These are phyloP conservation scores for Trichoderma atroviride DNA, from an alignment of 2,329 filamentous ascomycete genomes.

Conservation along the genomic window DNA sequence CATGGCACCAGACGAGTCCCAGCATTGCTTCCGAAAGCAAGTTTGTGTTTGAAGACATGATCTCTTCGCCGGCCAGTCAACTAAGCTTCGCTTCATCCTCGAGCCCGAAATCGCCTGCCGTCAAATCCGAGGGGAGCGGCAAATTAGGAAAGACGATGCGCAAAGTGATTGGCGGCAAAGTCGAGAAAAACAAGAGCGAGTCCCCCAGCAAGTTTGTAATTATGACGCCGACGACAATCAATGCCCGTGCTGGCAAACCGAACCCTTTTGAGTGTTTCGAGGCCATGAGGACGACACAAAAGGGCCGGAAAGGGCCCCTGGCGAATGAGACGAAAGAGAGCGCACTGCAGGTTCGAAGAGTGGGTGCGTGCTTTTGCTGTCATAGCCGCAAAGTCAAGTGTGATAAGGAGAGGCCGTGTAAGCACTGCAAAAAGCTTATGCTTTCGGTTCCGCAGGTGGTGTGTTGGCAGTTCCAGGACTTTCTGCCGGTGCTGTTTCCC, in stretches of 20 bases:
- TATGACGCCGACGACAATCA: conserved; percentile 57
- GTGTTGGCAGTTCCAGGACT: conserved; percentile 63
- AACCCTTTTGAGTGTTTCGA: conserved; percentile 61
- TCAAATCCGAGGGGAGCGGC: conserved; percentile 35
- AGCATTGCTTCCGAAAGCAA: conserved; percentile 37
- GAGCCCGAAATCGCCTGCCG: conserved; percentile 37
- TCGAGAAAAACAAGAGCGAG: conserved; percentile 50
- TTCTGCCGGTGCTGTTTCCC: conserved; percentile 55
- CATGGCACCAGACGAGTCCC: conserved; percentile 48
- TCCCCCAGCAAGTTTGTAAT: conserved; percentile 55
- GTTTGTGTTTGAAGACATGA: conserved; percentile 46
- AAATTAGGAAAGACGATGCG: conserved; percentile 43
- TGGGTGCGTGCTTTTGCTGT: conserved; percentile 62
- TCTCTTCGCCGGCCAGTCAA: conserved; percentile 37
- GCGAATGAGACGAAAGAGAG: conserved; percentile 57
- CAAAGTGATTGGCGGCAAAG: conserved; percentile 48
- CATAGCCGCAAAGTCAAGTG: conserved; percentile 63
- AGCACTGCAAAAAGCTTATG: conserved; percentile 58
- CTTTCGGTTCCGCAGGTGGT: conserved; percentile 55
- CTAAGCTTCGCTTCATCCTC: conserved; percentile 35
- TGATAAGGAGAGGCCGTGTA: conserved; percentile 58
- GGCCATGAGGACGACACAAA: conserved; percentile 54
- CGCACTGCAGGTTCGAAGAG: conserved; percentile 56
- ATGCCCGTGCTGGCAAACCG: conserved; percentile 51
- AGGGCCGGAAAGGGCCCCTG: conserved; percentile 59